Conservation (phyloP, 2,329 filamentous ascomycete genomes). For the Geosmithia putterillii region DNA sequence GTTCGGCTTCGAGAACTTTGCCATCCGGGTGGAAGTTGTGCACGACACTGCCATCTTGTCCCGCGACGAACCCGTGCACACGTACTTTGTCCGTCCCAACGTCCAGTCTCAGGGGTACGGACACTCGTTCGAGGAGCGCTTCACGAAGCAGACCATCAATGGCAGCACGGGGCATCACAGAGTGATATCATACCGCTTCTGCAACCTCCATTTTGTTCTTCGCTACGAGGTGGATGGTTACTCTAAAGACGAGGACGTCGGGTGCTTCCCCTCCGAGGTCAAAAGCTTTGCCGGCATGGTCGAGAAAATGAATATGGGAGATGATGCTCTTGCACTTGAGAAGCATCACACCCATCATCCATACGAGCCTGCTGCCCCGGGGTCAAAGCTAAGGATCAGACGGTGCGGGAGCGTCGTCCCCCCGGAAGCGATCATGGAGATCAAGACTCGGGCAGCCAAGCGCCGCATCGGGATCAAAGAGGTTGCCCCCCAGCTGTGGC, state of each 20-base stretch:
- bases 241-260: constrained; percentile 25
- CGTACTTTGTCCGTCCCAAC: constrained; percentile 13
- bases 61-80: constrained; percentile 16
- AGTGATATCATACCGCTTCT: constrained; percentile 29
- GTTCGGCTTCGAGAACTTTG: constrained; percentile 19
- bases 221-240: constrained; percentile 31
- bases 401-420: background rate
- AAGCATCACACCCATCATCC: background rate
- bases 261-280: constrained; percentile 19
- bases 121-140: constrained; percentile 30
- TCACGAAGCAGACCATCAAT: constrained; percentile 19
- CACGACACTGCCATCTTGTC: constrained; percentile 23
- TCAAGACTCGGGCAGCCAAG: background rate
- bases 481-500: constrained; percentile 28
- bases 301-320: too few relatives aligned
- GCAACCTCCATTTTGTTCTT: constrained; percentile 24
- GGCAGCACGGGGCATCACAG: constrained; percentile 30
- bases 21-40: constrained; percentile 25
- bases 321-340: too few relatives aligned
- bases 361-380: background rate
- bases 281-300: too few relatives aligned
- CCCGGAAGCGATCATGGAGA: background rate
- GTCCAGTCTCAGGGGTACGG: constrained; percentile 28
- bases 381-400: background rate
- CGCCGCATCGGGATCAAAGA: constrained; percentile 11